Base-by-base conservation (phyloP, 1,284 basidiomycete genomes). In the Ceraceosorus guamensis region DNA sequence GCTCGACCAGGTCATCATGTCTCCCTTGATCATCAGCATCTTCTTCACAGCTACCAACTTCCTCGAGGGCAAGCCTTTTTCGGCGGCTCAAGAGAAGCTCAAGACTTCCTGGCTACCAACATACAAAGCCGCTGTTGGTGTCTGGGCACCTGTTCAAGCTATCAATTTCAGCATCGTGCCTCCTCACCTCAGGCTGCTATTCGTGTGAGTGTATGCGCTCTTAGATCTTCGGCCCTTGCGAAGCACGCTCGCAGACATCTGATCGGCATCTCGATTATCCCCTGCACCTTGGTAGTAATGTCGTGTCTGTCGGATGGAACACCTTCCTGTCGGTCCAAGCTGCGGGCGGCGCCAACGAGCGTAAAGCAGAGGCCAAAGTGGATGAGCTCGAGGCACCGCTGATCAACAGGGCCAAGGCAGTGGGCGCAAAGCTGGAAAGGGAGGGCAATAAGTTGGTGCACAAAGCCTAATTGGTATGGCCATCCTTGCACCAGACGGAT, bases 111-210 rank as follows among this genome's bases (percentile, higher is more conserved):
- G 67, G 63, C 66, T 65, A 65, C 34, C 52, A 4, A 72, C 68
- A 0, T 41, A 70, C 11, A 67, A 68, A 56, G 67, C 66, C 0
- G 61, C 64, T 6, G 69, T 68, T 67, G 53, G 56, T 0, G 16
- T 72, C 11, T 72, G 70, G 70, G 60, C 65, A 8, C 70, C 70
- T 2, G 70, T 72, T 1, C 68, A 70, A 46, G 50, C 57, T 0
- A 16, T 72, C 34, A 72, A 72, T 35, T 70, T 72, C 65, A 65
- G 61, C 2, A 31, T 72, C n/a, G 63, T 72, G 0, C 68, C 68
- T 0, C 50, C 56, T 0, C 14, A 35, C 3, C 59, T 60, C 30
- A 51, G 70, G 10, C 46, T 72, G 13, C 60, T 72, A 31, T 70
- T 71, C 31, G 69, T 71, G 57, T 58, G 41, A 55, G 56, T 55